Percentiles rank a stretch among this genome's conserved stretches.
These are phyloP conservation scores for Ophiostoma sp. DNA, from an alignment of 2,329 filamentous ascomycete species.

Conservation along the genomic window DNA sequence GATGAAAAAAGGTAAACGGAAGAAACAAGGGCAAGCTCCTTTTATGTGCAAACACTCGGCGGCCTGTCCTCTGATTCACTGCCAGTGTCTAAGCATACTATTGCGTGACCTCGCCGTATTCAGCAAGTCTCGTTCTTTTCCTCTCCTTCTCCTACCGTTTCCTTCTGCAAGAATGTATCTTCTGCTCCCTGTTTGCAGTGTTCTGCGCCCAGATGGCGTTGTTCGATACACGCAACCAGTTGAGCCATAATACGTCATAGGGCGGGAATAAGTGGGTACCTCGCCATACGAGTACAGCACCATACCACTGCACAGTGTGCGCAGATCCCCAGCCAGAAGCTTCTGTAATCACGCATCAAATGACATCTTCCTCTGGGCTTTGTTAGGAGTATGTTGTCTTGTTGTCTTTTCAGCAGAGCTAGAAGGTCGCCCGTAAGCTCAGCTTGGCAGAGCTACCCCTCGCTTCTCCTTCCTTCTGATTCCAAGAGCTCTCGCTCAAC, in stretches of 20 bases:
- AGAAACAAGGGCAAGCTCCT: not conserved
- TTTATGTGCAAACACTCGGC: not conserved
- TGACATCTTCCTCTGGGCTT: not conserved
- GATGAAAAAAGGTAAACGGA: not conserved
- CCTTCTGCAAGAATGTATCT: conserved; percentile 5
- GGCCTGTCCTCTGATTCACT: not conserved
- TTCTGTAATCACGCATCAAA: conserved; percentile 6
- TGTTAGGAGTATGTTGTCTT: not conserved
- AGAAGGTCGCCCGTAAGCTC: no score
- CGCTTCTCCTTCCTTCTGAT: not conserved
- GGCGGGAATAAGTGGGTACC: not conserved
- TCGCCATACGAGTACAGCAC: not conserved
- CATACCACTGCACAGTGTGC: not conserved
- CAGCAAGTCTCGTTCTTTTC: not conserved
- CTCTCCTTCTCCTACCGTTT: not conserved
- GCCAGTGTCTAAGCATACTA: not conserved
- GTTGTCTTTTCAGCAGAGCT: no score
- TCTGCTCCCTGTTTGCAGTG: not conserved
- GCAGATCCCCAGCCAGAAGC: conserved; percentile 5
- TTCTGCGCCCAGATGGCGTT: conserved; percentile 12
- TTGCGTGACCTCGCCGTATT: conserved; percentile 7
- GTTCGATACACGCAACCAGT: conserved; percentile 16
- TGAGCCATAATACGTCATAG: conserved; percentile 24
- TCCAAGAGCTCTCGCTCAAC: not conserved
- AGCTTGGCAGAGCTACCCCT: not conserved